Evolutionary conservation across 176 grass and related monocot species (phyloP).

Genomic region (Leersia perrieri): DNA sequence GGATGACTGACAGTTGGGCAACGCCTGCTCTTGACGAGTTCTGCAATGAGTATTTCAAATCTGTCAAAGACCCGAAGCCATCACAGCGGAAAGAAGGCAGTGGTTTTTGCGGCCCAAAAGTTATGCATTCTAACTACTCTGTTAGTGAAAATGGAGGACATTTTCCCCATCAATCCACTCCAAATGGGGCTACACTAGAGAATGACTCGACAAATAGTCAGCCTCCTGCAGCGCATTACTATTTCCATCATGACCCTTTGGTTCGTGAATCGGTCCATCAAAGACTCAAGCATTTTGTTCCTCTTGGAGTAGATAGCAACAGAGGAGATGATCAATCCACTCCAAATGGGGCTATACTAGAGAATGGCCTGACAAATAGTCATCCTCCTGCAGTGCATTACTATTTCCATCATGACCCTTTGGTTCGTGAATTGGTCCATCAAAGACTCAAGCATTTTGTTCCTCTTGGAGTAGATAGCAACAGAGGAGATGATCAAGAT

Average conservation of each 20-base stretch:
- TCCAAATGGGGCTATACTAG: too few species aligned
- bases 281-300: constrained; percentile 62
- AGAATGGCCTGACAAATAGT: constrained; percentile 30
- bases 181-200: constrained; percentile 23
- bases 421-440: constrained; percentile 49
- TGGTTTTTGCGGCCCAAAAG: constrained; percentile 33
- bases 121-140: constrained; percentile 22
- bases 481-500: constrained; percentile 30
- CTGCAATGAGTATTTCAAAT: constrained; percentile 79
- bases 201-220: constrained; percentile 29
- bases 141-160: constrained; percentile 39
- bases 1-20: constrained; percentile 40
- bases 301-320: constrained; percentile 42
- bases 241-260: constrained; percentile 66
- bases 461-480: constrained; percentile 50
- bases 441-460: constrained; percentile 57
- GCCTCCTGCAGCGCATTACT: constrained; percentile 66
- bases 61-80: constrained; percentile 37
- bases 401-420: constrained; percentile 68
- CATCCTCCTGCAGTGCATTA: constrained; percentile 64
- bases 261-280: constrained; percentile 48
- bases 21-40: constrained; percentile 89
- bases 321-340: constrained; percentile 39
- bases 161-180: constrained; percentile 38
- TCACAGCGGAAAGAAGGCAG: constrained; percentile 28